Conservation (phyloP, 177 flowering plant genomes). For the Vitis hybrid region DNA sequence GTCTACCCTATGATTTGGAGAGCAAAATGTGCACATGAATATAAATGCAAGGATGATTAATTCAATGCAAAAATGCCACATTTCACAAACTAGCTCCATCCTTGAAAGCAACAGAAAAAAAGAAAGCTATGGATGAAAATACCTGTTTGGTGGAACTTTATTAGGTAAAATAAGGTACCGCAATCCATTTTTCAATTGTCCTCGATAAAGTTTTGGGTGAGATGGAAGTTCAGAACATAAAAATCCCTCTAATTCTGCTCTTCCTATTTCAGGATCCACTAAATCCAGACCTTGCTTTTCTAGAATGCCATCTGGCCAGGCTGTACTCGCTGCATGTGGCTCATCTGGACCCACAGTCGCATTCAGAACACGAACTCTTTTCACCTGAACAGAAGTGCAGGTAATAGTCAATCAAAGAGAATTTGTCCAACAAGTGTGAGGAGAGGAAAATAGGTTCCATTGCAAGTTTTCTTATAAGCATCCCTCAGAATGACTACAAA, state of each 20-base stretch:
- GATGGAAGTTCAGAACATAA: conserved; percentile 71
- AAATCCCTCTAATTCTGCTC: conserved; percentile 54
- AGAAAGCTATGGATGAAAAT: conserved; percentile 8
- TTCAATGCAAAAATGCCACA: neutral
- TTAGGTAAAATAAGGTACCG: conserved; percentile 92
- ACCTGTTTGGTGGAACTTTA: conserved; percentile 97
- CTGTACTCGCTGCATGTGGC: conserved; percentile 96
- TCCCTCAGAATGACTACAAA: neutral
- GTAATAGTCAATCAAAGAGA: neutral
- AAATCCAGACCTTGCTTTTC: conserved; percentile 62
- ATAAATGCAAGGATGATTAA: neutral
- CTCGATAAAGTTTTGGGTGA: conserved; percentile 89
- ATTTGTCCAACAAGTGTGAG: neutral
- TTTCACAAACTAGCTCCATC: neutral
- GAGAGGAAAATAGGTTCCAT: neutral
- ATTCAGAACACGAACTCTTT: conserved; percentile 37
- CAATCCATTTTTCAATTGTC: conserved; percentile 89
- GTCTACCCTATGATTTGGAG: neutral
- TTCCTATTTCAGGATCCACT: conserved; percentile 46
- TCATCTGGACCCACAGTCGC: conserved; percentile 96
- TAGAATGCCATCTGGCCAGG: conserved; percentile 73
- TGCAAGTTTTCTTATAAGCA: neutral
- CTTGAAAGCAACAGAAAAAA: neutral
- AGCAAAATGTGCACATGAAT: neutral
- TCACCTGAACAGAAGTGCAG: conserved; percentile 30